phyloP scores from a whole-genome alignment of 2,329 filamentous ascomycete species.

The Fusarium albidum region DNA sequence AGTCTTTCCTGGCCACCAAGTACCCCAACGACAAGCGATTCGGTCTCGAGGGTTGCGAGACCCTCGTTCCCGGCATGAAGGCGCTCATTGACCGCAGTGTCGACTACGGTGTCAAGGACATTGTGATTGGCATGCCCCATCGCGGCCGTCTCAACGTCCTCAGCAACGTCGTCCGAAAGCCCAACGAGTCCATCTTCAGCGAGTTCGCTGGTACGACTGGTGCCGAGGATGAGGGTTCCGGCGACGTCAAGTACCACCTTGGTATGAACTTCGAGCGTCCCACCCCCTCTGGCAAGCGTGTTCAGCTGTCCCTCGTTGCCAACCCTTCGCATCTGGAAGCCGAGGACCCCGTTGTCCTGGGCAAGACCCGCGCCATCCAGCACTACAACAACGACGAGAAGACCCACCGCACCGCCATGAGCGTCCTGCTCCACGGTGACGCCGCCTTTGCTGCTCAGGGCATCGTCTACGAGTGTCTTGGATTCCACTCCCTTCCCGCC shows the following conservation, averaged over 20 bases:
- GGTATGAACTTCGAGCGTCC: constrained; percentile 99
- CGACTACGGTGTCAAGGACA: constrained; percentile 98
- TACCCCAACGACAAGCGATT: constrained; percentile 99
- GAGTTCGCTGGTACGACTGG: constrained; percentile 92
- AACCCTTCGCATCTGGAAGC: constrained; percentile 98
- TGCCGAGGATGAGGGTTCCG: constrained; percentile 93
- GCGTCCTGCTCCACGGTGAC: constrained; percentile 94
- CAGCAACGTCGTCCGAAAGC: constrained; percentile 98
- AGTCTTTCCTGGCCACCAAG: constrained; percentile 93
- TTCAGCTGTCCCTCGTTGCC: constrained; percentile 97
- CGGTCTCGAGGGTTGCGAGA: constrained; percentile 96
- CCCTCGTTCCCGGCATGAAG: constrained; percentile 98
- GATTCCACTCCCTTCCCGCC: constrained; percentile 93
- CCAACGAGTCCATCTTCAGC: constrained; percentile 99
- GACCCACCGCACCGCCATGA: constrained; percentile 89
- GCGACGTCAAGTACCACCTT: constrained; percentile 99
- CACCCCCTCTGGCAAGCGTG: constrained; percentile 96
- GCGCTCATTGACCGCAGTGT: constrained; percentile 97
- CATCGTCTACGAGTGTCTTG: constrained; percentile 97
- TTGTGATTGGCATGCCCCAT: constrained; percentile 99
- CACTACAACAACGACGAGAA: constrained; percentile 99
- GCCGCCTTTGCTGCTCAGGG: constrained; percentile 96
- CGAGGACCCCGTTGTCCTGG: constrained; percentile 96
- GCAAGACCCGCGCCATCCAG: constrained; percentile 97
- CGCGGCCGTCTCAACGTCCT: constrained; percentile 97